Conservation (phyloP, 2,329 filamentous ascomycete genomes). For the Exutisphaerella laricina region DNA sequence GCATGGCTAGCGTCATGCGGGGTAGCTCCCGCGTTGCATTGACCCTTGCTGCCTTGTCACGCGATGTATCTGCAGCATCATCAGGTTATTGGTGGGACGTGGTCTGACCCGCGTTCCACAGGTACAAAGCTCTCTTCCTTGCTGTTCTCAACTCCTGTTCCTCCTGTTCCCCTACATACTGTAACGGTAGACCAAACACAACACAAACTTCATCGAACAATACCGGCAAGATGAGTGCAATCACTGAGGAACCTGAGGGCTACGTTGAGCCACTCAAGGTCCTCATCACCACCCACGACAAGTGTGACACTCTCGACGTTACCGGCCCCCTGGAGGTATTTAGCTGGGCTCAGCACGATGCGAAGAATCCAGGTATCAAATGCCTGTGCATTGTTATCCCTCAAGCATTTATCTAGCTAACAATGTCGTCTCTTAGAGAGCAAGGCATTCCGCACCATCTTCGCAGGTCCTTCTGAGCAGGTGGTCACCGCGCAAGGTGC, state of each 20-base stretch:
- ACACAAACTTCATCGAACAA: constrained; percentile 14
- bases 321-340: constrained; percentile 56
- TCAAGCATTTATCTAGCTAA: constrained; percentile 2
- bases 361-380: constrained; percentile 46
- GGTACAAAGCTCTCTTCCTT: background rate
- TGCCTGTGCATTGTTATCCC: no score
- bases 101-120: background rate
- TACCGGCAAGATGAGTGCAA: constrained; percentile 45
- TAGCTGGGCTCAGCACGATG: constrained; percentile 48
- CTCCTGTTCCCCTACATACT: constrained; percentile 6
- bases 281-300: constrained; percentile 44
- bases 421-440: constrained; percentile 35
- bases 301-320: constrained; percentile 37
- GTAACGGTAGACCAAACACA: background rate
- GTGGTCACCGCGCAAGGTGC: constrained; percentile 58
- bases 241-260: constrained; percentile 37
- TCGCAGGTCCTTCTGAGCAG: constrained; percentile 43
- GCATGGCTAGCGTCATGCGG: no score
- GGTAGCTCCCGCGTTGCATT: no score
- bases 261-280: constrained; percentile 50
- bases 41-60: no score
- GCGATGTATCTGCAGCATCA: no score
- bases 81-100: background rate
- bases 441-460: constrained; percentile 51
- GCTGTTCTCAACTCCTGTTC: background rate